Base-by-base conservation (phyloP, 139 green algal genomes). In the Trebouxia sp. region DNA sequence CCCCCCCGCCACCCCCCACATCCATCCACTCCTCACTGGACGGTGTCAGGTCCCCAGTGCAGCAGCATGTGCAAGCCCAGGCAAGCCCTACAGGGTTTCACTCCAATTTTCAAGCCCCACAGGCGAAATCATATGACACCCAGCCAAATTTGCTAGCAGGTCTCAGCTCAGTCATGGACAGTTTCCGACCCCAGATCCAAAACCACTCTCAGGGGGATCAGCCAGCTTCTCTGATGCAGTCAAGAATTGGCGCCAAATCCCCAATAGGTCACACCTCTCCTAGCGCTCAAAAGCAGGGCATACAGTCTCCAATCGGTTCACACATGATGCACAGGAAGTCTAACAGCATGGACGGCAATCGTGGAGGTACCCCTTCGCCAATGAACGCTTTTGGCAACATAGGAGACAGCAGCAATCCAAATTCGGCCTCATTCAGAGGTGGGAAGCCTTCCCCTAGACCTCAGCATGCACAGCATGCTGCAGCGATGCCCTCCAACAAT, bases 251-350 rank as follows among this genome's bases (percentile, higher is more conserved):
- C 14, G 62, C 14, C 2, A 45, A 15, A 43, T 72, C 62, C 1
- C 32, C 62, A 43, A 30, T 41, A 0, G 30, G 41, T 11, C 62
- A 45, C 35, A 15, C 62, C 42, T 37, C 2, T 35, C 37, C 37
- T 28, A 10, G 32, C 30, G 11, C 37, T 28, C 62, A 30, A 5
- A 4, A 26, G 47, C 14, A 17, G 47, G 47, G 15, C 20, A 17
- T 14, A 26, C 62, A 43, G 62, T 72, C 62, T 8, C 62, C 62
- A 4, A 45, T 72, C 37, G 62, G 62, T 22, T 72, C 62, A 6
- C 62, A 72, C 8, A 35, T 72, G 62, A 72, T n/a, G 62, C 62
- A 72, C 43, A 32, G 62, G 12, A 72, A 72, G 62, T 72, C 62
- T 28, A 43, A 35, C 62, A 72, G 62, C 62, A 43, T 72, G 62